Conservation (phyloP, 176 grass and related monocot genomes). For the Aegilops sharonensis region DNA sequence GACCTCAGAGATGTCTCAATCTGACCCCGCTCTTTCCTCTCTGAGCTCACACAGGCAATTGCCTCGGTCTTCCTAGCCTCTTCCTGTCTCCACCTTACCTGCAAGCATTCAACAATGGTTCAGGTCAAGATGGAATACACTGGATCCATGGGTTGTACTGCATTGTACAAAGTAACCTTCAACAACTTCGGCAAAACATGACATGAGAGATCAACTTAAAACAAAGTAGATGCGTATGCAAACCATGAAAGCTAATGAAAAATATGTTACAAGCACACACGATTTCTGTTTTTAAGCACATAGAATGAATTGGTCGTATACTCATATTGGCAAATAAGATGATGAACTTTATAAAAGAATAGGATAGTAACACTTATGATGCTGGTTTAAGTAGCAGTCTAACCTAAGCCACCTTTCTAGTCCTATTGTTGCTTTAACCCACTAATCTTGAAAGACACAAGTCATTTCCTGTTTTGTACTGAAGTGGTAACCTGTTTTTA, state of each 20-base stretch:
- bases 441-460: background rate
- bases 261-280: background rate
- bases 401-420: background rate
- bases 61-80: constrained; percentile 58
- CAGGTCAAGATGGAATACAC: background rate
- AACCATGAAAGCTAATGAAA: constrained; percentile 6
- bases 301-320: background rate
- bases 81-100: constrained; percentile 65
- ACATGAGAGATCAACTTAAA: background rate
- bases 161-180: background rate
- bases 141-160: background rate
- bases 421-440: background rate
- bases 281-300: background rate
- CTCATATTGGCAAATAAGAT: background rate
- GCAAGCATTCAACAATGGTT: constrained; percentile 22
- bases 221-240: background rate
- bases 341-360: constrained; percentile 9
- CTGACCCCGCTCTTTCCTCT: constrained; percentile 62
- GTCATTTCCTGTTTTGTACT: background rate
- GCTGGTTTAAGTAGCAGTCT: background rate
- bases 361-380: background rate
- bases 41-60: constrained; percentile 43
- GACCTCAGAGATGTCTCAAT: constrained; percentile 72
- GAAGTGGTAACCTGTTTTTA: background rate
- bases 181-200: constrained; percentile 13